Conservation (phyloP, 441 rosid species). For the Melianthus villosus region DNA sequence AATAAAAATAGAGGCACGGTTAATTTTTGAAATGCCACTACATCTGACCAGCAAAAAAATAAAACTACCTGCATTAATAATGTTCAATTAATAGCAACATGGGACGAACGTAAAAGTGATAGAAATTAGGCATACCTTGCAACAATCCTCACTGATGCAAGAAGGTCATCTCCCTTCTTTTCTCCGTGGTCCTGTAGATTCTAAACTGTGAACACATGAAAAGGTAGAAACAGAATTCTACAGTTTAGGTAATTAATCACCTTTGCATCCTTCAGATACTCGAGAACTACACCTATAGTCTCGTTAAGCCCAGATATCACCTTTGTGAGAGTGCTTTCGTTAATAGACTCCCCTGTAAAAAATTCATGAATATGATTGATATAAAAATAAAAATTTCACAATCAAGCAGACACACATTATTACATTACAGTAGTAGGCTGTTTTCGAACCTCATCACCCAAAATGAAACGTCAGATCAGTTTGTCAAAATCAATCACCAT, state of each 20-base stretch:
- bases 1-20: too few relatives aligned
- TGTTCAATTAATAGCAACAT: background rate
- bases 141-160: conserved; percentile 75
- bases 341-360: conserved; percentile 22
- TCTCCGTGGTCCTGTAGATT: conserved; percentile 61
- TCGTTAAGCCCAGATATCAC: conserved; percentile 53
- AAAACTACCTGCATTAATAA: too few relatives aligned
- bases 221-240: conserved; percentile 1
- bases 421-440: too few relatives aligned
- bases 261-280: conserved; percentile 77
- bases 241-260: conserved; percentile 16
- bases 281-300: conserved; percentile 47
- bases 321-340: conserved; percentile 29
- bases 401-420: too few relatives aligned
- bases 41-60: too few relatives aligned
- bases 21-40: too few relatives aligned
- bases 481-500: too few relatives aligned
- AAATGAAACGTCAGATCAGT: too few relatives aligned
- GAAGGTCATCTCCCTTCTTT: conserved; percentile 77
- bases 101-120: background rate
- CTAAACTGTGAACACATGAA: conserved; percentile 8
- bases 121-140: conserved; percentile 40
- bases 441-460: too few relatives aligned
- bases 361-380: conserved; percentile 7
- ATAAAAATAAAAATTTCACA: too few relatives aligned